Evolutionary conservation across 2,329 filamentous ascomycete genomes (phyloP), one percentile per base, ranked within the genome.

Genomic region (Cordyceps pruinosa): DNA sequence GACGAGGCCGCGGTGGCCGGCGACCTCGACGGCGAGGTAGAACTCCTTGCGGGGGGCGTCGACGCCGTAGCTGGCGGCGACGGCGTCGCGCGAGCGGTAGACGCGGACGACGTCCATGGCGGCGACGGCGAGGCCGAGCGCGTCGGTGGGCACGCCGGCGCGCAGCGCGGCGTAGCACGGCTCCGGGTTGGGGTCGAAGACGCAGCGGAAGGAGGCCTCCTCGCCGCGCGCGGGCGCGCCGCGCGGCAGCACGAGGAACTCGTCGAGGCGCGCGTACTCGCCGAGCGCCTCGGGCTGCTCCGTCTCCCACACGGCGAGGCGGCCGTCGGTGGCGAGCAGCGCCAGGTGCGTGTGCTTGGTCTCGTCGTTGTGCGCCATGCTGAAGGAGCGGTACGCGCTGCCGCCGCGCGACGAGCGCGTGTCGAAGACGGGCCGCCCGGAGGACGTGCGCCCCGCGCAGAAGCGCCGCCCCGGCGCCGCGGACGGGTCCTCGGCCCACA

Each of bases 401-500:
- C 75, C 85, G 69, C 73, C 79, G 26, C 45, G 46, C n/a, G 53
- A 49, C 74, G 76, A 82, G 53, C 80, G 75, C 34, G 77, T 79
- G 63, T 84, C 81, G 50, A 80, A 83, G 12, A 80, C 78, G 3
- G 79, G 76, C 44, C 76, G 79, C 46, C 77, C 73, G 52, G 68
- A 71, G 34, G 72, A 72, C 41, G 72, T 68, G 17, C 77, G 89
- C 17, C 70, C 70, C 75, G 73, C 79, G 68, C 86, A 89, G 77
- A 97, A 97, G 52, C 92, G 86, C 32, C 88, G 84, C 32, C 91
- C 90, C 0, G 87, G 85, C 1, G 88, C 80, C 49, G 94, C 88
- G 1, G 86, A 88, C 17, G 88, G 85, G 72, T 97, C 90, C 74
- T 97, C 93, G 60, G 89, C 87, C 93, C 93, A 97, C 62, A 97